Base-by-base conservation (phyloP, 352 stramenopile species). In the Pythium phragmitis region DNA sequence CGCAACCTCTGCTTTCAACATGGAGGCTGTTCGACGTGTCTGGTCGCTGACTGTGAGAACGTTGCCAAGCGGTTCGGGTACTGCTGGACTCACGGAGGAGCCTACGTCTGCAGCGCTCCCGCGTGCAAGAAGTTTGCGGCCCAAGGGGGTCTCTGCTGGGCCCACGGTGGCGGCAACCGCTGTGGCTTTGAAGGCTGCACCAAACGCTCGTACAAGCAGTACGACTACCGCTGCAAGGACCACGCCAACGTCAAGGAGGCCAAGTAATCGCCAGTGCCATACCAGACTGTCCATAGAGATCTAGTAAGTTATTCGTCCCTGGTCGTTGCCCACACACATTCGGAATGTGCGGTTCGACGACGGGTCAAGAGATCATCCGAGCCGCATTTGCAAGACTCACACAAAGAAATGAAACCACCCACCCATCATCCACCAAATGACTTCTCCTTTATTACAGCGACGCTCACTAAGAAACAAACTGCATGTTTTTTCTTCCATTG, bases 21-120 rank as follows among this genome's bases (percentile, higher is more conserved):
- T 69, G 81, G 79, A 33, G 81, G 81, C 41, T 88, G 74, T 34
- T 88, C 87, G 42, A 87, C 74, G 34, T 93, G 85, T 70, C 64
- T 78, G 33, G 70, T 77, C 13, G 73, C 82, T 3, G 74, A 75
- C 48, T 93, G 85, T 72, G 75, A 59, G 53, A 77, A 75, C 64
- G 88, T 88, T 49, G 82, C 85, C 66, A 91, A 91, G 67, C 82
- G 82, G 17, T 89, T 88, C 65, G 85, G 85, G 51, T 81, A 88
- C 68, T 93, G 85, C 71, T 91, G 82, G 77, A 88, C 85, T n/a
- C 85, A 93, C 36, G 83, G 83, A 48, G 85, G 85, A 49, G 85
- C 81, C 37, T 74, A 74, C 55, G 87, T 90, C 57, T 94, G 85
- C 60, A 77, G 77, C 42, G 53, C 69, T 14, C 69, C 74, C 6